Conservation (phyloP, 305 asterid species). For the Fraxinus xanthoxyloides region DNA sequence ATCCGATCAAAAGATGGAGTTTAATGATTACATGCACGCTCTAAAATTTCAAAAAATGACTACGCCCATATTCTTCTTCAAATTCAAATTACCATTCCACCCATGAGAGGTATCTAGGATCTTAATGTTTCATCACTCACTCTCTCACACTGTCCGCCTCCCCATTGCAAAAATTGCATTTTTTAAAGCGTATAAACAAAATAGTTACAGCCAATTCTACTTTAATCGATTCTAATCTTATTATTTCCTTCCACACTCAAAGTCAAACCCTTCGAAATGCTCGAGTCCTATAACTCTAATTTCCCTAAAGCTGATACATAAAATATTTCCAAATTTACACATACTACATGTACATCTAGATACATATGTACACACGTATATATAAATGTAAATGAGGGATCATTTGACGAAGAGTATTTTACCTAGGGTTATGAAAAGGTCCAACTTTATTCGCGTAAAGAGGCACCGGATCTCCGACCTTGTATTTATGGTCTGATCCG, state of each 20-base stretch:
- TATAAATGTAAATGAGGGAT: too few relatives aligned
- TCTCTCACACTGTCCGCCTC: neutral
- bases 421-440: conserved; percentile 81
- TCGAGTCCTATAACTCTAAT: too few relatives aligned
- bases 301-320: too few relatives aligned
- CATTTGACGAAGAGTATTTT: neutral
- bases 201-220: neutral
- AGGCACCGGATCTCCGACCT: conserved; percentile 56
- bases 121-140: neutral
- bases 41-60: neutral
- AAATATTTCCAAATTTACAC: too few relatives aligned
- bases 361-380: neutral
- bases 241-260: too few relatives aligned
- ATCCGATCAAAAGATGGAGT: neutral
- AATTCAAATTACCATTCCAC: neutral
- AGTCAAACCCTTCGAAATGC: too few relatives aligned
- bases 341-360: neutral
- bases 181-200: neutral
- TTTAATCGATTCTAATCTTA: neutral
- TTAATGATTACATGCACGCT: neutral
- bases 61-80: neutral
- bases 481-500: conserved; percentile 62
- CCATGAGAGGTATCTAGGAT: neutral
- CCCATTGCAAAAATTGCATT: neutral
- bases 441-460: conserved; percentile 77